Evolutionary conservation across 768 basidiomycete genomes (phyloP).

Genomic region (Gyrodon lividus): DNA sequence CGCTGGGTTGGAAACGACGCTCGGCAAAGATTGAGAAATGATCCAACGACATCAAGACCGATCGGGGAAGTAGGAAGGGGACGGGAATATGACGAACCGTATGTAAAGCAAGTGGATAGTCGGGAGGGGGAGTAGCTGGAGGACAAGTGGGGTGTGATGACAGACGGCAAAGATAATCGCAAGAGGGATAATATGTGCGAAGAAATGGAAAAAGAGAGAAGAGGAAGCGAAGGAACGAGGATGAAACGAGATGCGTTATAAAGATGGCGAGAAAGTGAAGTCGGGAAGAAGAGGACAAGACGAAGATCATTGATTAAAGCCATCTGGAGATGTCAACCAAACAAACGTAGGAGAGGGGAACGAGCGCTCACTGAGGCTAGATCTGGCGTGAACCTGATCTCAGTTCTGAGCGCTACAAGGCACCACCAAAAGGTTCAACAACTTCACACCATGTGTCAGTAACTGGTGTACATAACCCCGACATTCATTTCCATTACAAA

Average conservation of each 20-base stretch:
- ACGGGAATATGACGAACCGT: neutral
- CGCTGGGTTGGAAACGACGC: conserved; percentile 31
- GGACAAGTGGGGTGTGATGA: neutral
- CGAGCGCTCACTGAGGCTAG: neutral
- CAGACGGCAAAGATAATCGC: neutral
- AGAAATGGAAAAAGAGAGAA: conserved; percentile 7
- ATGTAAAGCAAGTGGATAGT: neutral
- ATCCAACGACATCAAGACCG: conserved; percentile 31
- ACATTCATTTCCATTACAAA: too few relatives aligned
- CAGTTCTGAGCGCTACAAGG: conserved; percentile 5
- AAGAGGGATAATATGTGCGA: neutral
- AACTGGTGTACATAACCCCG: neutral
- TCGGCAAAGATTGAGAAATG: conserved; percentile 32
- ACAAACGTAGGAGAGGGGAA: neutral
- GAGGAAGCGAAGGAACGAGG: conserved; percentile 10
- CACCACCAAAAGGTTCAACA: too few relatives aligned
- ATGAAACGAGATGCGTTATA: conserved; percentile 19
- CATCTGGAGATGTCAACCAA: conserved; percentile 11
- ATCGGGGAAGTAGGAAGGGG: conserved; percentile 7
- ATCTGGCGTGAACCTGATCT: conserved; percentile 21
- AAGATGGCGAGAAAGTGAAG: conserved; percentile 13
- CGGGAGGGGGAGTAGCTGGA: neutral
- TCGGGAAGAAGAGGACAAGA: conserved; percentile 4
- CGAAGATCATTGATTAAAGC: conserved; percentile 27
- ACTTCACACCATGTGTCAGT: too few relatives aligned